Base-by-base conservation (phyloP, 768 basidiomycete genomes). In the Boletus speciosus region DNA sequence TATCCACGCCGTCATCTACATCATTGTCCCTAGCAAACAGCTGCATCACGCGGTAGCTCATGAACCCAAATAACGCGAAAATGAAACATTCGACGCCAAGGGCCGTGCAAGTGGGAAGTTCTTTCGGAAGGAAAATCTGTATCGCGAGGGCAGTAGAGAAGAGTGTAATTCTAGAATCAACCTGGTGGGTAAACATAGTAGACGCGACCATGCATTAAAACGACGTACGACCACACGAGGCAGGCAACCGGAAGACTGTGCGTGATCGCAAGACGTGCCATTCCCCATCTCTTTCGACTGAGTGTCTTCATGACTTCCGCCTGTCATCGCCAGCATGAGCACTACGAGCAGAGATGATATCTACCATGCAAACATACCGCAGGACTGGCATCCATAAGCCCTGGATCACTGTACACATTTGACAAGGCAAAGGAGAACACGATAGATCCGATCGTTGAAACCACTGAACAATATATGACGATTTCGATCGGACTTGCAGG, bases 211-310 rank as follows among this genome's bases (percentile, higher is more conserved):
- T 5, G 25, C 12, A 15, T 7, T 4, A 6, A 43, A 10, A 35
- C 5, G 41, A 60, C 52, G 16, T 51, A 60, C 58, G 58, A 55
- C 53, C 59, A 59, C 32, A 55, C 31, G 37, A 60, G 59, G 7
- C 35, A 48, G 29, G 29, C 29, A 29, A 29, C 29, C 29, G 29
- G 29, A 29, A 29, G 29, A 29, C 29, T 29, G 29, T 60, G 57
- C 14, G 58, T 53, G 25, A 60, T 60, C 4, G 59, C 52, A 38
- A 60, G 57, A 14, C 46, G 51, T 1, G 49, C 41, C 45, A 60
- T 50, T 4, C 59, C 57, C 4, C 40, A 31, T 19, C 41, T 44
- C 7, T 32, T 36, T 29, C 48, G 44, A 23, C 38, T 51, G 34
- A 60, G 32, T 2, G 34, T 43, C 42, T 41, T 27, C 49, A 59